Evolutionary conservation across 2,329 filamentous ascomycete species (phyloP).

Genomic region (Rhynchosporium agropyri): DNA sequence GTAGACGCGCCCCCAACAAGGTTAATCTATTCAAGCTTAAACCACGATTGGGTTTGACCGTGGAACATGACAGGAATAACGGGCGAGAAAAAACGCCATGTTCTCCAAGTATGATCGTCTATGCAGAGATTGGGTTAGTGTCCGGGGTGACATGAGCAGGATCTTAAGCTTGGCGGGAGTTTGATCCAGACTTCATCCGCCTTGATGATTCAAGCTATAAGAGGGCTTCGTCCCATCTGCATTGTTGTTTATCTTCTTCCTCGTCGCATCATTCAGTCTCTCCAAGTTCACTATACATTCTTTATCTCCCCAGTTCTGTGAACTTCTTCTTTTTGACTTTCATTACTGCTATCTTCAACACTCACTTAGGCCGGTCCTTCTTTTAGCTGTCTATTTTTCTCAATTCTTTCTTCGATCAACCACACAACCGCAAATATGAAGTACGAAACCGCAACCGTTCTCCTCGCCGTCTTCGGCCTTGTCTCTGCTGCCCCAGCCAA

Average conservation of each 20-base stretch:
- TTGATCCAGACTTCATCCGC: conserved; percentile 28
- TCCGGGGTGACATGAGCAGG: conserved; percentile 29
- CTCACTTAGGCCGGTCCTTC: conserved; percentile 40
- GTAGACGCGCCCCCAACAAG: conserved; percentile 13
- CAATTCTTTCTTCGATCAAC: conserved; percentile 18
- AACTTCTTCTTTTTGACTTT: conserved; percentile 41
- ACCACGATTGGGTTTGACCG: conserved; percentile 14
- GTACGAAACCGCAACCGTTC: conserved; percentile 39
- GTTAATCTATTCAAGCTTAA: neutral
- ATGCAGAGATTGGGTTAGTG: conserved; percentile 22
- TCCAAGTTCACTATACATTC: conserved; percentile 39
- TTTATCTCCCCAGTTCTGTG: conserved; percentile 41
- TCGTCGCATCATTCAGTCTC: conserved; percentile 37
- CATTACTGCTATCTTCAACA: conserved; percentile 34
- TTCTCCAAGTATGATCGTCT: conserved; percentile 35
- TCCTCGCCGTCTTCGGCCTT: conserved; percentile 40
- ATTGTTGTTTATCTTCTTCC: conserved; percentile 25
- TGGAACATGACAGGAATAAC: conserved; percentile 22
- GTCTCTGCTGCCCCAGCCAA: conserved; percentile 39
- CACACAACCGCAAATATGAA: conserved; percentile 40
- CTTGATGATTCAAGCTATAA: conserved; percentile 36
- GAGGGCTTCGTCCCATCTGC: conserved; percentile 21
- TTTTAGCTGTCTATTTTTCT: conserved; percentile 27
- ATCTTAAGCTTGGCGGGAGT: conserved; percentile 25
- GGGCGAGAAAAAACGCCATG: conserved; percentile 32